phyloP scores from a whole-genome alignment of 805 yeast genomes.

The Kluyveromyces dobzhanskii region DNA sequence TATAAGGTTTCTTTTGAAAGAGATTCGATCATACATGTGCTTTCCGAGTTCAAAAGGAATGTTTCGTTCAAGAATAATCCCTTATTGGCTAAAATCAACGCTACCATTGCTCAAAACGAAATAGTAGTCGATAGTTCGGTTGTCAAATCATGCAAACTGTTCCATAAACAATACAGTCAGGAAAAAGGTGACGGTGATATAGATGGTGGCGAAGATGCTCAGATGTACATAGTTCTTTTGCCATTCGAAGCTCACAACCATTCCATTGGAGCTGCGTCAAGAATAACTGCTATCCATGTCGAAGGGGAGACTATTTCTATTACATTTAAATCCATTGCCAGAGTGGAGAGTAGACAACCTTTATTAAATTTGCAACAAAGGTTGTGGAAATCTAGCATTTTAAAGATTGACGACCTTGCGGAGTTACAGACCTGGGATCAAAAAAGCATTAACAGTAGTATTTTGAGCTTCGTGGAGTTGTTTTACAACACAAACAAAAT shows the following conservation, averaged over 20 bases:
- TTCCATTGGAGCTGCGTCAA: slow-evolving; percentile 13
- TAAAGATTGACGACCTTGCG: slow-evolving; percentile 27
- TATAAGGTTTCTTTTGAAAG: slow-evolving; percentile 48
- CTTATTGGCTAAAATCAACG: slow-evolving; percentile 9
- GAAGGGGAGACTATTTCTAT: slow-evolving; percentile 9
- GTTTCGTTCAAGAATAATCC: slow-evolving; percentile 15
- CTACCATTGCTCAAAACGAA: slow-evolving; percentile 12
- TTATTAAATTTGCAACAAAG: slow-evolving; percentile 11
- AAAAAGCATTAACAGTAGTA: not conserved
- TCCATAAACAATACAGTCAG: slow-evolving; percentile 10
- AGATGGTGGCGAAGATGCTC: slow-evolving; percentile 29
- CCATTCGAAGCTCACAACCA: slow-evolving; percentile 12
- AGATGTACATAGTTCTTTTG: slow-evolving; percentile 25
- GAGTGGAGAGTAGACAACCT: slow-evolving; percentile 14
- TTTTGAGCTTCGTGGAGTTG: slow-evolving; percentile 2
- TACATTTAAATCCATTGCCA: slow-evolving; percentile 13
- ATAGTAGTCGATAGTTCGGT: slow-evolving; percentile 17
- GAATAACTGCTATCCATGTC: slow-evolving; percentile 9
- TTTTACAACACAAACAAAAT: slow-evolving; percentile 12
- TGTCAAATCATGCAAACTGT: slow-evolving; percentile 19
- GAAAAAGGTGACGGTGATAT: not conserved
- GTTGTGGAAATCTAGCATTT: slow-evolving; percentile 12
- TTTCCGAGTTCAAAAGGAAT: slow-evolving; percentile 32
- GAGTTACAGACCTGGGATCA: slow-evolving; percentile 27
- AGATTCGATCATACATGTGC: slow-evolving; percentile 38